A percentile compares a stretch with the other conserved stretches of the same genome.
Conservation (phyloP, 768 basidiomycete genomes). For the Mycena vitilis region DNA sequence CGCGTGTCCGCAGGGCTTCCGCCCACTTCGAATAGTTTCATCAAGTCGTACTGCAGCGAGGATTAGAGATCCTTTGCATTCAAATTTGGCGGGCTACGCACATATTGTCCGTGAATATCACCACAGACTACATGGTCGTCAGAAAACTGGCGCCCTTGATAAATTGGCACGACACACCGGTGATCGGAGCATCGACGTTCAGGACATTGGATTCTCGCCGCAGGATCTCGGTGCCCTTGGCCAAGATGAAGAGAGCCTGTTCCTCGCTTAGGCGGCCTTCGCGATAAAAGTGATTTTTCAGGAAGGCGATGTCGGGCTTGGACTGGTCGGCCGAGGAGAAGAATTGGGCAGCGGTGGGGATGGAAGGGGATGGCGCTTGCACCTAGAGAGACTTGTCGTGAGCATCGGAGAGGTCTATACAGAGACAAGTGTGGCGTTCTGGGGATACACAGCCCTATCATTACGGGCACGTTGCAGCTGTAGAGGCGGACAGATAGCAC, state of each 20-base stretch:
- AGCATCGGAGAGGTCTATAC: background rate
- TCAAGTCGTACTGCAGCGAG: slow-evolving; percentile 82
- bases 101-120: slow-evolving; percentile 99
- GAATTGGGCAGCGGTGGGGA: slow-evolving; percentile 95
- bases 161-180: slow-evolving; percentile 65
- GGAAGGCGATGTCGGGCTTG: slow-evolving; percentile 94
- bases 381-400: slow-evolving; percentile 63
- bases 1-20: slow-evolving; percentile 94
- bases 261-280: slow-evolving; percentile 95
- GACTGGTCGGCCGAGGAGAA: slow-evolving; percentile 84
- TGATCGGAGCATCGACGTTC: slow-evolving; percentile 96
- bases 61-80: slow-evolving; percentile 21
- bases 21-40: slow-evolving; percentile 96
- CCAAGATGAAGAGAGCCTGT: slow-evolving; percentile 93
- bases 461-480: no score
- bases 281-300: slow-evolving; percentile 99
- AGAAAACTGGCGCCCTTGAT: background rate
- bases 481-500: no score
- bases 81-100: slow-evolving; percentile 53
- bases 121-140: slow-evolving; percentile 79
- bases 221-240: slow-evolving; percentile 87
- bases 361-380: slow-evolving; percentile 95
- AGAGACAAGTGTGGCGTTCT: no score
- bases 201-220: slow-evolving; percentile 90
- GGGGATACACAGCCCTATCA: background rate